A percentile compares a stretch with the other conserved stretches of the same genome.
These are phyloP conservation scores for Calonectria pseudoturangicola DNA, from an alignment of 2,329 filamentous ascomycete species.

Conservation along the genomic window DNA sequence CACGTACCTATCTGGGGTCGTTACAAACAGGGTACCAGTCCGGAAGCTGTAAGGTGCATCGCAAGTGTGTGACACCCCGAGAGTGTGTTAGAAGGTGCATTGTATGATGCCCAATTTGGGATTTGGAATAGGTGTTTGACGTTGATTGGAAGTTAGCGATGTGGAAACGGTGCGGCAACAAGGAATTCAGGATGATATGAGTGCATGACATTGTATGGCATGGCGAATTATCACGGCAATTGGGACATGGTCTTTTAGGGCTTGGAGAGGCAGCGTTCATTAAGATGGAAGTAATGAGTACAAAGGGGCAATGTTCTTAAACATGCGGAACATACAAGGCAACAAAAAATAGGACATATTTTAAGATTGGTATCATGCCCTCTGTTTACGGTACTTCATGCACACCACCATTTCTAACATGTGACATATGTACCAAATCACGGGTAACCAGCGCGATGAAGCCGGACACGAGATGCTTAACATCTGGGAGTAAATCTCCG, in stretches of 20 bases:
- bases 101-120: neutral
- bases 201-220: slow-evolving; percentile 12
- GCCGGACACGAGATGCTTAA: neutral
- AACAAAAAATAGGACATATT: neutral
- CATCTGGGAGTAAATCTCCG: neutral
- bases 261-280: neutral
- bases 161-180: neutral
- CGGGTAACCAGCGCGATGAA: neutral
- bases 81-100: neutral
- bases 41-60: neutral
- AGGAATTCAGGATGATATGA: neutral
- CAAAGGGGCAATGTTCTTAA: neutral
- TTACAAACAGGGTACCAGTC: slow-evolving; percentile 1
- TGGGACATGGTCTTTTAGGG: slow-evolving; percentile 1
- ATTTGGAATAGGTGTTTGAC: neutral
- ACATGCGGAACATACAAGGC: neutral
- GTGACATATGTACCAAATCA: neutral
- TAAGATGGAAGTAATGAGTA: slow-evolving; percentile 4
- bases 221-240: slow-evolving; percentile 1
- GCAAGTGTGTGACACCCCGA: neutral
- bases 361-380: neutral
- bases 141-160: neutral
- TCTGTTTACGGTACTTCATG: neutral
- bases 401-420: neutral
- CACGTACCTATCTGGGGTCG: neutral